Conservation (phyloP, 1,284 basidiomycete genomes). For the Amylostereum chailletii region DNA sequence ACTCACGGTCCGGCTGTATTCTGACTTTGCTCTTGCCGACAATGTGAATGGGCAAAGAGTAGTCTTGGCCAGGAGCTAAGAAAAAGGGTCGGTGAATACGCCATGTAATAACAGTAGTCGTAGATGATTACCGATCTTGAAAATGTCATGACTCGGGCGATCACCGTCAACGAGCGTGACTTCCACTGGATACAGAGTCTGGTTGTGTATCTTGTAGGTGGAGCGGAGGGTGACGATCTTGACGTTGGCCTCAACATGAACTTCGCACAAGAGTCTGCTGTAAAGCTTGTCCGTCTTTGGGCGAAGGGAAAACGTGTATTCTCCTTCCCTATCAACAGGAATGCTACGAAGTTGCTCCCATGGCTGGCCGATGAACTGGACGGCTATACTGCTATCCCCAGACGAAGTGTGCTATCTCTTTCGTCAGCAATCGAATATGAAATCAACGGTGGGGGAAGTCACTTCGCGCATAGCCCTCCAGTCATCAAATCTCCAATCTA, state of each 20-base stretch:
- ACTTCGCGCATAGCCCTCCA: conserved; percentile 94
- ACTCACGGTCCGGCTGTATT: conserved; percentile 88
- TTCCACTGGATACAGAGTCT: conserved; percentile 90
- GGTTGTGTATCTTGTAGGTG: conserved; percentile 89
- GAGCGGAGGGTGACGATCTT: conserved; percentile 95
- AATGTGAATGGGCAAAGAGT: conserved; percentile 86
- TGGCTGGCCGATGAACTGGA: conserved; percentile 79
- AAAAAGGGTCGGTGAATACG: background rate
- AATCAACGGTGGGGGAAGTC: conserved; percentile 12
- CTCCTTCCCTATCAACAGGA: conserved; percentile 92
- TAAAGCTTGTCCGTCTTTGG: conserved; percentile 72
- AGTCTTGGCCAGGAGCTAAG: conserved; percentile 78
- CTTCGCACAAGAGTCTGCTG: conserved; percentile 85
- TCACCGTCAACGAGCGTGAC: conserved; percentile 83
- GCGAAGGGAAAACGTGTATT: conserved; percentile 81
- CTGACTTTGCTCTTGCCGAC: conserved; percentile 81
- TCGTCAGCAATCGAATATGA: background rate
- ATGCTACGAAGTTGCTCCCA: conserved; percentile 91
- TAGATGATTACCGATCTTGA: conserved; percentile 62
- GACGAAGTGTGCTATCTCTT: conserved; percentile 65
- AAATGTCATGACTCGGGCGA: conserved; percentile 72
- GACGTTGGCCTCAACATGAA: conserved; percentile 87
- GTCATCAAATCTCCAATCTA: conserved; percentile 98
- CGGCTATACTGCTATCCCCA: conserved; percentile 75
- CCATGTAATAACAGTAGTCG: too few relatives aligned